phyloP scores from a whole-genome alignment of 148 eudicot species.

The Oxyria digyna region DNA sequence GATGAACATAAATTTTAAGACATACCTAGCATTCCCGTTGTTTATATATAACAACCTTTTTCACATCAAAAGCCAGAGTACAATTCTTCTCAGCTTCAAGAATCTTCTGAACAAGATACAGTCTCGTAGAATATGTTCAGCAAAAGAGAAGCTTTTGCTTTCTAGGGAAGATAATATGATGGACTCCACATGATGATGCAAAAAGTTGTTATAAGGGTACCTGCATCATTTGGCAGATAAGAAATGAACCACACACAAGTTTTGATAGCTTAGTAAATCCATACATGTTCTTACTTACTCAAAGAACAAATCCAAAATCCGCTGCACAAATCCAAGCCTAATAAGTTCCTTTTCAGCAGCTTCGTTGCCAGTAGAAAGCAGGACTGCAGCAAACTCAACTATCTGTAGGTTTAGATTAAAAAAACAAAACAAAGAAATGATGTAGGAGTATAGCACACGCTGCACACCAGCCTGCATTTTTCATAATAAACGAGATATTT shows the following conservation, averaged over 20 bases:
- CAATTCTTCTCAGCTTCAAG: constrained; percentile 71
- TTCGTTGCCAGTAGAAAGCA: constrained; percentile 61
- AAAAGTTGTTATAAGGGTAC: constrained; percentile 88
- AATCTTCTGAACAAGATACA: constrained; percentile 74
- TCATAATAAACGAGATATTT: background rate
- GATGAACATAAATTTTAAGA: background rate
- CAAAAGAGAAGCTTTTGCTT: constrained; percentile 56
- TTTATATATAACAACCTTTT: constrained; percentile 35
- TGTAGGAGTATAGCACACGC: background rate
- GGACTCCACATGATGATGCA: constrained; percentile 84
- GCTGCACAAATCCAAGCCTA: constrained; percentile 65
- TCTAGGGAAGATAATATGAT: constrained; percentile 69
- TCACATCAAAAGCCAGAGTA: constrained; percentile 35
- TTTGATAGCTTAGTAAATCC: background rate
- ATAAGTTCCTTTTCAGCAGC: constrained; percentile 86
- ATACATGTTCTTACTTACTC: constrained; percentile 27
- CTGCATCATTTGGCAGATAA: constrained; percentile 23
- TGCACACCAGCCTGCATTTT: background rate
- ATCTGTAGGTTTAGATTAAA: constrained; percentile 34
- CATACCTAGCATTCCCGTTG: background rate
- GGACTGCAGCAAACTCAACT: constrained; percentile 77
- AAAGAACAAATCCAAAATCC: constrained; percentile 67
- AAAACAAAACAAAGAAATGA: background rate
- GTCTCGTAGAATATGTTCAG: constrained; percentile 71
- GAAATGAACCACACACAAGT: background rate